A percentile compares a stretch with the other conserved stretches of the same genome.
phyloP scores from a whole-genome alignment of 2,329 filamentous ascomycete species.

The Lecanoromycetidae sp. region DNA sequence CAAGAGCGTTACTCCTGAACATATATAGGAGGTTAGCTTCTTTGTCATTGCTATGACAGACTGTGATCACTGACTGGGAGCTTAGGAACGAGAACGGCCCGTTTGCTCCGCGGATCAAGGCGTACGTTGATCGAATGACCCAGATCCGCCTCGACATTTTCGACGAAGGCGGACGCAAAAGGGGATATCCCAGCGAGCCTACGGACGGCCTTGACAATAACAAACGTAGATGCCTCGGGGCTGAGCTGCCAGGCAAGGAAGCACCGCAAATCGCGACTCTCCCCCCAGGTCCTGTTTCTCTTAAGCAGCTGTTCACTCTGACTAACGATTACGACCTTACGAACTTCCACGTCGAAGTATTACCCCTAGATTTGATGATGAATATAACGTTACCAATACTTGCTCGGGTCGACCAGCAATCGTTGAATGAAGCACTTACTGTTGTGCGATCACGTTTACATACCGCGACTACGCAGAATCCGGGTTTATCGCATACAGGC shows the following conservation, averaged over 20 bases:
- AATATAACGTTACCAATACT: conserved; percentile 74
- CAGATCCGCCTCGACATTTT: conserved; percentile 66
- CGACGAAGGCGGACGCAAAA: conserved; percentile 66
- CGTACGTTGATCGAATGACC: conserved; percentile 72
- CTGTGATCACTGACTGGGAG: background rate
- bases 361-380: conserved; percentile 63
- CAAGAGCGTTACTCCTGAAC: conserved; percentile 70
- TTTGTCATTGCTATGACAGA: background rate
- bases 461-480: conserved; percentile 25
- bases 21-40: conserved; percentile 58
- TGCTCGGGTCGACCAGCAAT: conserved; percentile 53
- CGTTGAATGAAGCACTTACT: conserved; percentile 61
- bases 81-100: conserved; percentile 67
- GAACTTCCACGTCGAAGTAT: conserved; percentile 68
- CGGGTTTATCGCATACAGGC: conserved; percentile 18
- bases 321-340: conserved; percentile 62
- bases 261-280: conserved; percentile 54
- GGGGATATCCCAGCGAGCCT: conserved; percentile 57
- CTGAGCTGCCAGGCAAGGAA: conserved; percentile 32
- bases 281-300: conserved; percentile 61
- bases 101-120: conserved; percentile 65
- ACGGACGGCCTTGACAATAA: conserved; percentile 58
- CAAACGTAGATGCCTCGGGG: conserved; percentile 67
- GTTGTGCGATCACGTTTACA: conserved; percentile 35
- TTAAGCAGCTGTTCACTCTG: conserved; percentile 77